A percentile compares a stretch with the other conserved stretches of the same genome.
Evolutionary conservation across 192 early-diverging fungal genomes (phyloP).

Genomic region (Piromyces finnis): DNA sequence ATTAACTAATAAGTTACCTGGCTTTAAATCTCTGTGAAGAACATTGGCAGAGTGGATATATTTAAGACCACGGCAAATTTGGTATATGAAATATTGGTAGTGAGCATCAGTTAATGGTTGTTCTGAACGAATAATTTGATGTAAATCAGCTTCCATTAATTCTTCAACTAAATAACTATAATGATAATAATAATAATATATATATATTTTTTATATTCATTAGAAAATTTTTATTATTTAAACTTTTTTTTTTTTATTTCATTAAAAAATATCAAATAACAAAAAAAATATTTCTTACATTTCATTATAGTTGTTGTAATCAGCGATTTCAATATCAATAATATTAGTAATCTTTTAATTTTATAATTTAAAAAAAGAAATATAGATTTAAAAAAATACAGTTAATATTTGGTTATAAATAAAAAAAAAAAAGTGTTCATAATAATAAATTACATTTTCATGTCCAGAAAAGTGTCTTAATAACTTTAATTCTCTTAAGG

Average conservation of each 20-base stretch:
- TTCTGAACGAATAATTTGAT: conserved; percentile 82
- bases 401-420: too few relatives aligned
- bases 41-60: conserved; percentile 98
- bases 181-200: too few relatives aligned
- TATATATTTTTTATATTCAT: too few relatives aligned
- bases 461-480: conserved; percentile 82
- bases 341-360: conserved; percentile 62
- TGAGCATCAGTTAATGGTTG: conserved; percentile 91
- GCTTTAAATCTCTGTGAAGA: conserved; percentile 97
- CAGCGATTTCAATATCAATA: conserved; percentile 78
- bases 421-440: too few relatives aligned
- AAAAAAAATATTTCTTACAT: not conserved
- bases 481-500: conserved; percentile 80
- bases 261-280: too few relatives aligned
- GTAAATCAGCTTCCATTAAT: conserved; percentile 97
- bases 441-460: conserved; percentile 47
- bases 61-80: conserved; percentile 89
- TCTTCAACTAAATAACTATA: conserved; percentile 78
- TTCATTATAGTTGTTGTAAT: conserved; percentile 70
- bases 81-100: conserved; percentile 98
- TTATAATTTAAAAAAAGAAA: too few relatives aligned
- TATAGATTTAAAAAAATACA: too few relatives aligned
- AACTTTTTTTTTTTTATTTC: too few relatives aligned
- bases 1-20: conserved; percentile 69
- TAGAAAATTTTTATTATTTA: too few relatives aligned